These are phyloP conservation scores for Bromus sterilis DNA, from an alignment of 176 grass and related monocot species.

Conservation along the genomic window DNA sequence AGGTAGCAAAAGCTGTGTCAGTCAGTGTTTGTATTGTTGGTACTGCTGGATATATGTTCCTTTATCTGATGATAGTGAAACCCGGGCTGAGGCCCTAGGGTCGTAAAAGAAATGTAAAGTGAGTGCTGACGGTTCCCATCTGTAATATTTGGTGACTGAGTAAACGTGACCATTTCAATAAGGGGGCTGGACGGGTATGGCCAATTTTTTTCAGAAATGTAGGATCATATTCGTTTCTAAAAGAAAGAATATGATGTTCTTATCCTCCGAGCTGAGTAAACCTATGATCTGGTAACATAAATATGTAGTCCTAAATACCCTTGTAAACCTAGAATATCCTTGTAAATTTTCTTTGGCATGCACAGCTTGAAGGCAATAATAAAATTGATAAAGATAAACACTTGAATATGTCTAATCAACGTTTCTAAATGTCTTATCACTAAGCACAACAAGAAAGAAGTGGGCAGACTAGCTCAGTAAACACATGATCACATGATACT, in stretches of 20 bases:
- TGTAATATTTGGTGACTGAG: neutral
- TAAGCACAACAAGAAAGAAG: neutral
- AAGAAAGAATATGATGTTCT: neutral
- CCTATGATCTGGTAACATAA: neutral
- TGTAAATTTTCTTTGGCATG: neutral
- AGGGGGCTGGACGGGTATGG: neutral
- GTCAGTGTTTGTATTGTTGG: neutral
- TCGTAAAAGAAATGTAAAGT: neutral
- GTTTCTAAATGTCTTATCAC: neutral
- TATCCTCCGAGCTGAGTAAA: neutral
- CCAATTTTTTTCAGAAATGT: neutral
- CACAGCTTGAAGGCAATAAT: neutral
- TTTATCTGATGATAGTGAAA: neutral
- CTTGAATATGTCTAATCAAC: neutral
- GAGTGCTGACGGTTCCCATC: neutral
- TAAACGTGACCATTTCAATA: neutral
- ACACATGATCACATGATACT: neutral
- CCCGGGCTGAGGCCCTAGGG: neutral
- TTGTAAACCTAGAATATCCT: neutral
- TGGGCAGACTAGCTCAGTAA: neutral
- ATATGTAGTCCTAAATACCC: neutral
- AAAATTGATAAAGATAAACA: neutral
- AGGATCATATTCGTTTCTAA: neutral
- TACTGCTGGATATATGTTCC: neutral
- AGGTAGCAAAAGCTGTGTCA: neutral